phyloP scores from a whole-genome alignment of 805 yeast genomes.

The Candida gorgasii region DNA sequence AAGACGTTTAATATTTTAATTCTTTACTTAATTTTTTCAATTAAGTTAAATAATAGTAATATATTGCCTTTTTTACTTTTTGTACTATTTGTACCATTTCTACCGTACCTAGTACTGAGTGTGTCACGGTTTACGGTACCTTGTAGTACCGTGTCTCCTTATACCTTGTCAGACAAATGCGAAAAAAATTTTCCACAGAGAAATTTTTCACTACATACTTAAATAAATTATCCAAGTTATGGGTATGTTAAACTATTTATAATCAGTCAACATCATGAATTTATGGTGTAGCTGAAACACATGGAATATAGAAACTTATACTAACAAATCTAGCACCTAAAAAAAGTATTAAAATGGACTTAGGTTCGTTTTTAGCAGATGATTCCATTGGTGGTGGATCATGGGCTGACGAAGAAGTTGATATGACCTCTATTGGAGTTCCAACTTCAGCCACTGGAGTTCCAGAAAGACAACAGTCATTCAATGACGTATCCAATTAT shows the following conservation, averaged over 20 bases:
- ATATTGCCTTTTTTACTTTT: background rate
- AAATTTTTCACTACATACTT: slow-evolving; percentile 3
- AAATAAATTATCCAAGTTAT: background rate
- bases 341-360: slow-evolving; percentile 76
- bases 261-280: no score
- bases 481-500: slow-evolving; percentile 14
- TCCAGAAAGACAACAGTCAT: slow-evolving; percentile 14
- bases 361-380: slow-evolving; percentile 81
- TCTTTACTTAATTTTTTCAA: background rate
- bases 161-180: background rate
- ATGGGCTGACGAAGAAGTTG: slow-evolving; percentile 86
- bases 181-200: slow-evolving; percentile 6
- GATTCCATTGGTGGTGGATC: slow-evolving; percentile 70
- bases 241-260: slow-evolving; percentile 3
- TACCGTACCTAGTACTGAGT: no score
- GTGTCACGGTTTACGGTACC: no score
- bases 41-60: background rate
- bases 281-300: no score
- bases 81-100: background rate
- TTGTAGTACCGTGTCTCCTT: background rate
- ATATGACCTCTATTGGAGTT: slow-evolving; percentile 62
- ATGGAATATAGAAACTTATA: no score
- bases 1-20: background rate
- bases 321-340: slow-evolving; percentile 40
- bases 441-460: slow-evolving; percentile 34